Base-by-base conservation (phyloP, 2,329 filamentous ascomycete genomes). In the Eurotiales sp. region DNA sequence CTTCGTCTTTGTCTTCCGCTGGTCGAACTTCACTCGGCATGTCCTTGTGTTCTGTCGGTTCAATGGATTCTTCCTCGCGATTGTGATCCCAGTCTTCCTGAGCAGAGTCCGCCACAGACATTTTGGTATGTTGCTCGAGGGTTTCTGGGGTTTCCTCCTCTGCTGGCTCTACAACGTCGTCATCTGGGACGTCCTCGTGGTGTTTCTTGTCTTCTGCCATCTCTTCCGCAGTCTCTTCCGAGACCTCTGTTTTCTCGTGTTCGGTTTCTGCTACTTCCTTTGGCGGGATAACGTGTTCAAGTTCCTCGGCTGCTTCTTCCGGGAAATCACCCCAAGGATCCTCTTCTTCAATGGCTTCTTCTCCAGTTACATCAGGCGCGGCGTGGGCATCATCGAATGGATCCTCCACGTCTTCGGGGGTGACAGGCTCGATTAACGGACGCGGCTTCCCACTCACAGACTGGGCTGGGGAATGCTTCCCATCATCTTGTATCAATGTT, bases 391-490 rank as follows among this genome's bases (percentile, higher is more conserved):
- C 44, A 30, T 44, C 34, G 10, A 46, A 32, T 10, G 25, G 12
- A n/a, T 42, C 37, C 12, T 21, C 25, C 22, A 34, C 11, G 14
- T 43, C 44, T 25, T 23, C 30, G 19, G 22, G 45, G 3, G 6
- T 37, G 32, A 27, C 23, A 22, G 15, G 47, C 39, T 21, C 27
- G 14, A 14, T 29, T 29, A 43, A 30, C 11, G 14, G 39, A 12
- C 27, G 46, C 32, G 40, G 29, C n/a, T 50, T 44, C 15, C 39
- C 45, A 27, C 45, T 43, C 17, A 37, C 27, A 8, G 46, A 48
- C 6, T 22, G 34, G 15, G 36, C 14, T 12, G 25, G 19, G 2
- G 46, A 48, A 32, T 23, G 27, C 25, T 41, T 41, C 19, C n/a
- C n/a, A n/a, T 48, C 39, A 23, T 27, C 39, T 27, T 29, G 39